Base-by-base conservation (phyloP, 2,329 filamentous ascomycete species). In the Zymoseptoria passerinii region DNA sequence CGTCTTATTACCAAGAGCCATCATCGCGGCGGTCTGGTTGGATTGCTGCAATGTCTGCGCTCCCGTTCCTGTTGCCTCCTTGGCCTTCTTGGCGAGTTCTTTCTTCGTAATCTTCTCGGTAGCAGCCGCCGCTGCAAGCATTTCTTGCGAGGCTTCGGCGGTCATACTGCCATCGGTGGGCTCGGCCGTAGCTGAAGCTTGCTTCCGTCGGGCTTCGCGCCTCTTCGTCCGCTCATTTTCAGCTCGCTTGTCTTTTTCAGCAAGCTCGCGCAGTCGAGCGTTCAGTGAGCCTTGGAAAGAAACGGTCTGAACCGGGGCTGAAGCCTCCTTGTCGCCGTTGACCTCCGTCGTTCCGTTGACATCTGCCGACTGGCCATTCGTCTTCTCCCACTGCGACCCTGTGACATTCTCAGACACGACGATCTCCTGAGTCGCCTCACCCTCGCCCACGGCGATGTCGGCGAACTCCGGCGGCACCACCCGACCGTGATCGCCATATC, bases 91-190 rank as follows among this genome's bases (percentile, higher is more conserved):
- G 73, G 87, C 90, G 70, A 87, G 80, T 72, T 96, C 91, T 76
- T 96, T 96, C 79, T 96, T 96, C 4, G 87, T 88, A 54, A 89
- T 80, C 72, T 91, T 92, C 64, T 77, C 83, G 80, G 27, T 81
- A 67, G 63, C 84, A n/a, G 61, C 59, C 19, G 62, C 55, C 18
- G 64, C 61, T 72, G 60, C 73, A 74, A 53, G 80, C 76, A 67
- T 66, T 27, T 66, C 64, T 10, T 71, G 65, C n/a, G 61, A 53
- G 27, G 55, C 58, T 44, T 57, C 62, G n/a, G 55, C 58, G 16
- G 53, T 28, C 28, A 57, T 35, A n/a, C 67, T 63, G 44, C 56
- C 58, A 23, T 59, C 51, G 52, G 56, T 54, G 16, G 54, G 59
- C n/a, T 61, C 62, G n/a, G 64, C 62, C 35, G 35, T 16, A 44